Evolutionary conservation across 352 stramenopile genomes (phyloP), one percentile per base, ranked within the genome.

Genomic region (Blastocystis sp.): DNA sequence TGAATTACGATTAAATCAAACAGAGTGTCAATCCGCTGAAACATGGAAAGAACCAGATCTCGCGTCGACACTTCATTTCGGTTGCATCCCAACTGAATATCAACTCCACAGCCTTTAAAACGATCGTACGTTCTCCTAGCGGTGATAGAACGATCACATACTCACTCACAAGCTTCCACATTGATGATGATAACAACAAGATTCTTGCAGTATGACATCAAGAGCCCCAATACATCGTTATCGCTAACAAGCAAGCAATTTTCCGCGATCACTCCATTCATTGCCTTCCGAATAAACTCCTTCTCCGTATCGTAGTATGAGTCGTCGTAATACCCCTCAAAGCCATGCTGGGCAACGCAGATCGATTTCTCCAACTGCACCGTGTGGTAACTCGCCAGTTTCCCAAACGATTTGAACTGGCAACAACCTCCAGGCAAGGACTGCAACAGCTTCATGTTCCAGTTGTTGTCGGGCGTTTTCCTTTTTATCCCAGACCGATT

Each of bases 311-410:
- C 76, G 50, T 87, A 87, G 47, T 87, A 87, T 20, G 59, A 76
- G 47, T 87, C 76, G 7, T 87, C 76, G 34, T 87, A 87, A 45
- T 87, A 87, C 3, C 76, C 76, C 53, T 87, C 76, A 70, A 87
- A 73, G 11, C 59, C 59, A 23, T 87, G 76, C 9, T 26, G 20
- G 6, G 63, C 76, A 26, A 87, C 20, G 39, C 76, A 76, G 9
- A 87, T 77, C 13, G 59, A 76, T 6, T 20, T 15, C 2, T 11
- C 23, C 29, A 76, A 34, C 29, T 87, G n/a, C 13, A 87, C 76
- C 23, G 59, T 56, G 20, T 87, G 70, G 15, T 43, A 26, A 20
- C 43, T 54, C 50, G 76, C 76, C 20, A 87, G 41, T 7, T 77
- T 50, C 7, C 59, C 61, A 70, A 87, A 87, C 3, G 59, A 76